Evolutionary conservation across 2,329 filamentous ascomycete genomes (phyloP).

Genomic region (Colletotrichum tamarilloi): DNA sequence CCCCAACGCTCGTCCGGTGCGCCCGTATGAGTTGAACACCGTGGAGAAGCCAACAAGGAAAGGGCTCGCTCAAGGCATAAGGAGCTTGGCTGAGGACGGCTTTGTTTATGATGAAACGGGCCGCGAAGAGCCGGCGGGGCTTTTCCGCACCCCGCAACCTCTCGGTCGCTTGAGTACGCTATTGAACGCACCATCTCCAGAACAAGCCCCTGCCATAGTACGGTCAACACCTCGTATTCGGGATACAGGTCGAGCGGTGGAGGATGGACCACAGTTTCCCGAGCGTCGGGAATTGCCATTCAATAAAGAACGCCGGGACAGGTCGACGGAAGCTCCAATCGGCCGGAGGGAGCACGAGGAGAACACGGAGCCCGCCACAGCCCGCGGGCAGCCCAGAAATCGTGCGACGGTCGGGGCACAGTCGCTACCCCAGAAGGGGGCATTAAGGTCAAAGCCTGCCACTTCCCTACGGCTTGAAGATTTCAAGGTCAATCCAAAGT

Average conservation of each 20-base stretch:
- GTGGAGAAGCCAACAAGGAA: conserved; percentile 35
- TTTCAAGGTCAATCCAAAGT: conserved; percentile 83
- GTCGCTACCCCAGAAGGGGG: conserved; percentile 37
- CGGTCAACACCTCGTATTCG: conserved; percentile 41
- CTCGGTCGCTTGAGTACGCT: conserved; percentile 47
- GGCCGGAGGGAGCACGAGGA: conserved; percentile 3
- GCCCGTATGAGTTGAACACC: conserved; percentile 39
- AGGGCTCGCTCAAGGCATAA: conserved; percentile 50
- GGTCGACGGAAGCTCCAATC: conserved; percentile 6
- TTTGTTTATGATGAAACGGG: conserved; percentile 40
- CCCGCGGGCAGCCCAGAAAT: conserved; percentile 7
- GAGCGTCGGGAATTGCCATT: conserved; percentile 57
- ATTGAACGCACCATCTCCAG: conserved; percentile 44
- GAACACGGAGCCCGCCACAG: background rate
- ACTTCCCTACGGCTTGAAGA: conserved; percentile 72
- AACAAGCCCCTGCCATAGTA: conserved; percentile 40
- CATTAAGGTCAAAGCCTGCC: conserved; percentile 68
- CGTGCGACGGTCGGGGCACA: conserved; percentile 11
- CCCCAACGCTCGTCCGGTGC: conserved; percentile 44
- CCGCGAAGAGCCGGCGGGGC: conserved; percentile 28
- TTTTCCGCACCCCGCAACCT: conserved; percentile 31
- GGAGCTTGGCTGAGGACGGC: conserved; percentile 61
- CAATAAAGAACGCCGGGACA: conserved; percentile 40
- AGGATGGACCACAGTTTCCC: conserved; percentile 46
- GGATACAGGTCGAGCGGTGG: conserved; percentile 29